Base-by-base conservation (phyloP, 192 early-diverging fungal species). In the Phlyctochytrium bullatum region DNA sequence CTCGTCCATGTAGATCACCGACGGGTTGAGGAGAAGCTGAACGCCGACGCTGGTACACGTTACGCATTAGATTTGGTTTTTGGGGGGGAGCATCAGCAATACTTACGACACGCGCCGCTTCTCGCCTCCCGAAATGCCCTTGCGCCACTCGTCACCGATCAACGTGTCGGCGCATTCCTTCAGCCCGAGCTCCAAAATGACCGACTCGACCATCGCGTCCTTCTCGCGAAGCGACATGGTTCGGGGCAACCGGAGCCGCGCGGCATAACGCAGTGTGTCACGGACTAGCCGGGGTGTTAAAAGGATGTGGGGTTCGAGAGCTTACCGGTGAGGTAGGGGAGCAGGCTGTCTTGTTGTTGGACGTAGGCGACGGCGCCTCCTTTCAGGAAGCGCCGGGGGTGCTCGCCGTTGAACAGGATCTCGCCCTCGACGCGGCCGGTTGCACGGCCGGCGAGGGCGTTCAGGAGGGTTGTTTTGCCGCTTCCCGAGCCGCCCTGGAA, bases 51-150 rank as follows among this genome's bases (percentile, higher is more conserved):
- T 90, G 76, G 89, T n/a, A n/a, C 66, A 87, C 88, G 66, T 66
- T 82, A 83, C 14, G 35, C 1, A 1, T 0, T 4, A 36, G 27
- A 1, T 47, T 51, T 32, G 29, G n/a, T 23, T 1, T 16, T 10
- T 29, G 3, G 20, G 34, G 14, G 32, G 36, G 50, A 14, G 2
- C 24, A 23, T 1, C 23, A 25, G 28, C 3, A 61, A 34, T 2
- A 64, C 59, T 63, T 65, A 72, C 6, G 89, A 91, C 32, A 96
- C 79, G 36, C 92, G 88, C 71, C 93, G 90, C 77, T 91, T 92
- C 75, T 96, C 92, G 60, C 92, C 93, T 2, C 93, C 87, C 32
- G 88, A 90, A 56, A 95, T 91, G 17, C 77, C 81, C 63, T 79
- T 79, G 4, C 67, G 29, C 69, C 74, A 72, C 6, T 79, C 81